Evolutionary conservation across 2,329 filamentous ascomycete species (phyloP).

Genomic region (Diaporthe ilicicola): DNA sequence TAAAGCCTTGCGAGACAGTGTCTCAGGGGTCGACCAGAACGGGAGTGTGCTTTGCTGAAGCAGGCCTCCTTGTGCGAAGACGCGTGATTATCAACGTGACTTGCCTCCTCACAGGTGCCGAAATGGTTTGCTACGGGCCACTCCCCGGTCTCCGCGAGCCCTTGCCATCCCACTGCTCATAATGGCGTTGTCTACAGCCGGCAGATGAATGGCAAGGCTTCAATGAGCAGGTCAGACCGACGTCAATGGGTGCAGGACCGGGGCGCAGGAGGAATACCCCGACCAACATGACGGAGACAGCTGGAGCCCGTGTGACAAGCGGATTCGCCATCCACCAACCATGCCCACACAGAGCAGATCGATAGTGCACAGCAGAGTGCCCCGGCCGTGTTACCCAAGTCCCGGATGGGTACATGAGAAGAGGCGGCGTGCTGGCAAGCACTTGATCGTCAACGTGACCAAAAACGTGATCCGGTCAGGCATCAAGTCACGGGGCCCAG

Average conservation of each 20-base stretch:
- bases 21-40: conserved; percentile 27
- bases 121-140: conserved; percentile 32
- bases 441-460: conserved; percentile 33
- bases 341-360: conserved; percentile 24
- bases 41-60: conserved; percentile 25
- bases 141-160: conserved; percentile 21
- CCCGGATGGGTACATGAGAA: conserved; percentile 31
- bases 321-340: conserved; percentile 28
- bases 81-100: conserved; percentile 31
- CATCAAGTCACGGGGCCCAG: conserved; percentile 21
- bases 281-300: conserved; percentile 4
- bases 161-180: conserved; percentile 9
- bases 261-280: conserved; percentile 5
- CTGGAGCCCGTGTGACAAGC: conserved; percentile 27
- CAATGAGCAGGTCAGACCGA: conserved; percentile 2
- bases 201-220: conserved; percentile 24
- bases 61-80: conserved; percentile 32
- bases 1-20: conserved; percentile 31
- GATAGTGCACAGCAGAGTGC: conserved; percentile 28
- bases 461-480: conserved; percentile 34
- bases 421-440: conserved; percentile 32
- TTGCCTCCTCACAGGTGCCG: conserved; percentile 28
- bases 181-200: conserved; percentile 22
- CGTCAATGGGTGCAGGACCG: conserved; percentile 1
- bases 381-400: conserved; percentile 27